Evolutionary conservation across 2,329 filamentous ascomycete genomes (phyloP), one percentile per base, ranked within the genome.

Genomic region (Capronia coronata): DNA sequence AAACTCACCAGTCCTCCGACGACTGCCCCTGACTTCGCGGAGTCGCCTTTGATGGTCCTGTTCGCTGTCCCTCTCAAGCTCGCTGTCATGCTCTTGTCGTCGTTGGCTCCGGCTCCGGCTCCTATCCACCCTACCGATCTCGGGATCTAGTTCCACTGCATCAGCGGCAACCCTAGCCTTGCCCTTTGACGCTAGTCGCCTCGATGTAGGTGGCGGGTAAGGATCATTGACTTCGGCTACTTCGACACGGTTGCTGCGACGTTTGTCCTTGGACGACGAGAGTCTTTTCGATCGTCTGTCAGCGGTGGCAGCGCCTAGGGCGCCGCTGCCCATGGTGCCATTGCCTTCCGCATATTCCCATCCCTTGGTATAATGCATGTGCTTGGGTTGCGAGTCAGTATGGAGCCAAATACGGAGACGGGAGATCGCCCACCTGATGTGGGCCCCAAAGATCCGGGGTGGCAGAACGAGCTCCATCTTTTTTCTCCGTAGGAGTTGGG

Each of bases 371-470:
- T 57, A 45, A 40, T 56, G 46, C 58, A 61, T 61, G 48, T 59
- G 56, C 53, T 58, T 44, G 19, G 16, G 8, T 10, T 18, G 19
- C 16, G 19, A 23, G 44, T 55, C 14, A 54, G 48, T 16, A 16
- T 13, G 23, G 23, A 44, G 16, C 9, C 35, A 18, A 38, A 27
- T 19, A 25, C 6, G 7, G 9, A 19, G 34, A 37, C 34, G 11
- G 34, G 34, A 32, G 16, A 23, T 16, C 19, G 27, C 50, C 19
- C 18, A 58, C 56, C 53, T 67, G 65, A 57, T 67, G 62, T 16
- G 66, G 63, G 29, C 65, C 66, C 61, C 65, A 64, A 8, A 66
- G 60, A 23, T 59, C 56, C n/a, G 64, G 62, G 23, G 58, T 59
- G 10, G 57, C 52, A 10, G 55, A 45, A 11, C 46, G 50, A 34